phyloP scores from a whole-genome alignment of 2,329 filamentous ascomycete species.

The Paracorniculantispora psalliotae region DNA sequence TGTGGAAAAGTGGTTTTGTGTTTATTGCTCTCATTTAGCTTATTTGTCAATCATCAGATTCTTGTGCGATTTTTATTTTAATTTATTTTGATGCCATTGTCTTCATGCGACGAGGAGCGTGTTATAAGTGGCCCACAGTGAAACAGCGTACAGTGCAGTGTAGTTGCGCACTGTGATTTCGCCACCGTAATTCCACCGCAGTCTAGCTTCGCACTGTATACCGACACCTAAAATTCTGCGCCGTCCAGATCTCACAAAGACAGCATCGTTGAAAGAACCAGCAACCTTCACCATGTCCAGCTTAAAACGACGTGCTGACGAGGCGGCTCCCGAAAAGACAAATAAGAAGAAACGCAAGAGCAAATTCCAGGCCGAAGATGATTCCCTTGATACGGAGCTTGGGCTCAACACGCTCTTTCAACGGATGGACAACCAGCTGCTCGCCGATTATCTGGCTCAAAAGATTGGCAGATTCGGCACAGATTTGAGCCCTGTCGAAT shows the following conservation, averaged over 20 bases:
- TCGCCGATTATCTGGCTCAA: slow-evolving; percentile 82
- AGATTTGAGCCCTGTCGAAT: slow-evolving; percentile 76
- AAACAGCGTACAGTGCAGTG: not conserved
- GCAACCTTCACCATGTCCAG: slow-evolving; percentile 30
- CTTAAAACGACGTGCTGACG: slow-evolving; percentile 52
- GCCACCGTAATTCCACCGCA: not conserved
- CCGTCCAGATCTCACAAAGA: not conserved
- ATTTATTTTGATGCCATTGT: not conserved
- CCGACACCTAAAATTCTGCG: slow-evolving; percentile 7
- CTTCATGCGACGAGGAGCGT: too few species aligned
- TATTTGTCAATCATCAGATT: not conserved
- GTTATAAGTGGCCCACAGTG: not conserved
- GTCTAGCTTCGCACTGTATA: slow-evolving; percentile 10
- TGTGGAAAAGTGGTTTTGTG: too few species aligned
- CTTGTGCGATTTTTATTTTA: not conserved
- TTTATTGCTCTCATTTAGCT: too few species aligned
- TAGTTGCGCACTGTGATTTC: not conserved
- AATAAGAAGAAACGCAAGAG: slow-evolving; percentile 53
- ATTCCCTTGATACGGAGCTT: slow-evolving; percentile 59
- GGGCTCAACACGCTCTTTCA: slow-evolving; percentile 76
- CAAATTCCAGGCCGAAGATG: slow-evolving; percentile 49
- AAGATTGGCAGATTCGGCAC: slow-evolving; percentile 72
- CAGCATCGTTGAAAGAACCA: not conserved
- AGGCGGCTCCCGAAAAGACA: slow-evolving; percentile 40
- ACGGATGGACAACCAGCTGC: slow-evolving; percentile 74